Evolutionary conservation across 768 basidiomycete species (phyloP).

Genomic region (Gloeopeniophorella convolvens): DNA sequence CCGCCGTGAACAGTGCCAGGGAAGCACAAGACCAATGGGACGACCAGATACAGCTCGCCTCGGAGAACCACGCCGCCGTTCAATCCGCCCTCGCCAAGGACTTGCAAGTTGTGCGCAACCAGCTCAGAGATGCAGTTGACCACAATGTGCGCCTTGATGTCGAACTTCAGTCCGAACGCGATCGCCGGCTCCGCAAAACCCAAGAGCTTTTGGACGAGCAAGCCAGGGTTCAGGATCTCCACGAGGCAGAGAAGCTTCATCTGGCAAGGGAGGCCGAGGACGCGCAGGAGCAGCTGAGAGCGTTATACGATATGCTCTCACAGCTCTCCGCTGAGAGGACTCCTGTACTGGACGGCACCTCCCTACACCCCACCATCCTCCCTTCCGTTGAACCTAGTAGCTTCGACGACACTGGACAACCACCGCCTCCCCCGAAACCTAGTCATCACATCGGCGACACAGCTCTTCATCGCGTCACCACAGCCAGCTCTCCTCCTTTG

Average conservation of each 20-base stretch:
- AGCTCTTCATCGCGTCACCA: neutral
- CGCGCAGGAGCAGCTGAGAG: neutral
- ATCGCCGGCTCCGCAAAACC: neutral
- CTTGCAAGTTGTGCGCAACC: neutral
- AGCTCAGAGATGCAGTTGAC: neutral
- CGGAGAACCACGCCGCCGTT: neutral
- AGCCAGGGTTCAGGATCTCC: neutral
- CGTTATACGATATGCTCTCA: neutral
- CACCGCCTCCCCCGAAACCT: neutral
- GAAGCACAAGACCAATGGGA: neutral
- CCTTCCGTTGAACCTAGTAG: neutral
- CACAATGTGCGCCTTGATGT: neutral
- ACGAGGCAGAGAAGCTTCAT: neutral
- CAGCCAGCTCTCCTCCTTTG: neutral
- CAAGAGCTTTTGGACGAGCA: neutral
- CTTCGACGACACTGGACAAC: conserved; percentile 1
- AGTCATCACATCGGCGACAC: neutral
- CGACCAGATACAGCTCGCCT: neutral
- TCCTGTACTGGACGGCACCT: neutral
- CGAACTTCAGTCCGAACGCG: neutral
- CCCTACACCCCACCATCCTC: neutral
- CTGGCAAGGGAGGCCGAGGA: neutral
- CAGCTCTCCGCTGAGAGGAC: neutral
- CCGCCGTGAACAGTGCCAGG: neutral
- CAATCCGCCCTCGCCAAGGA: neutral